phyloP scores from a whole-genome alignment of 805 yeast genomes.

The Hanseniaspora singularis region DNA sequence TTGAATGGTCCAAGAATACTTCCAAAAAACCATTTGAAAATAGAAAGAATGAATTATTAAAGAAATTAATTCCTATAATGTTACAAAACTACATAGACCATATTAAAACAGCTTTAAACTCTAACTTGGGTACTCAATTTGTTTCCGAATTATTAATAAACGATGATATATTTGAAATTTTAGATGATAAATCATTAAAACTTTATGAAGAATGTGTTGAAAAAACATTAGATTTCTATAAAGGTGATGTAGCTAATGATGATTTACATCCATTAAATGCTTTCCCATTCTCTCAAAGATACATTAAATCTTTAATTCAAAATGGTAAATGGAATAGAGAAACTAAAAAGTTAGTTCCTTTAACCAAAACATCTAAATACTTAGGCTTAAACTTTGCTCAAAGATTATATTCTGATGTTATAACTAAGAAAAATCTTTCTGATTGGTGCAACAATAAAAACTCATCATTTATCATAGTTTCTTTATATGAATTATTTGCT shows the following conservation, averaged over 20 bases:
- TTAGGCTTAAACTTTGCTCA: conserved; percentile 51
- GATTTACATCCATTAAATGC: conserved; percentile 50
- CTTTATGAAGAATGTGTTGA: conserved; percentile 40
- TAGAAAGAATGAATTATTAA: conserved; percentile 59
- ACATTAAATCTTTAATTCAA: conserved; percentile 64
- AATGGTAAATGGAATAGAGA: conserved; percentile 74
- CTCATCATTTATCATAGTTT: conserved; percentile 72
- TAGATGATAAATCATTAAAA: conserved; percentile 29
- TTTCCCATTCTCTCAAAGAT: conserved; percentile 57
- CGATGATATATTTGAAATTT: conserved; percentile 35
- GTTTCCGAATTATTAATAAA: conserved; percentile 61
- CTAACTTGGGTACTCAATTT: conserved; percentile 74
- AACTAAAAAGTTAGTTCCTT: conserved; percentile 38
- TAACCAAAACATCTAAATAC: conserved; percentile 33
- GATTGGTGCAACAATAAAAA: conserved; percentile 58
- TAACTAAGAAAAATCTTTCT: conserved; percentile 38
- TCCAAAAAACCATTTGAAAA: conserved; percentile 75
- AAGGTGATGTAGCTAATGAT: conserved; percentile 56
- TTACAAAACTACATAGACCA: conserved; percentile 42
- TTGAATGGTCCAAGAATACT: conserved; percentile 51
- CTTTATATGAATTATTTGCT: conserved; percentile 55
- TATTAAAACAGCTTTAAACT: conserved; percentile 43
- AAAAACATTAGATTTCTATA: conserved; percentile 44
- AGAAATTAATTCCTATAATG: conserved; percentile 53
- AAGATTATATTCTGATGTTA: conserved; percentile 41